Conservation (phyloP, 139 green algal species). For the Chlorella sp. region DNA sequence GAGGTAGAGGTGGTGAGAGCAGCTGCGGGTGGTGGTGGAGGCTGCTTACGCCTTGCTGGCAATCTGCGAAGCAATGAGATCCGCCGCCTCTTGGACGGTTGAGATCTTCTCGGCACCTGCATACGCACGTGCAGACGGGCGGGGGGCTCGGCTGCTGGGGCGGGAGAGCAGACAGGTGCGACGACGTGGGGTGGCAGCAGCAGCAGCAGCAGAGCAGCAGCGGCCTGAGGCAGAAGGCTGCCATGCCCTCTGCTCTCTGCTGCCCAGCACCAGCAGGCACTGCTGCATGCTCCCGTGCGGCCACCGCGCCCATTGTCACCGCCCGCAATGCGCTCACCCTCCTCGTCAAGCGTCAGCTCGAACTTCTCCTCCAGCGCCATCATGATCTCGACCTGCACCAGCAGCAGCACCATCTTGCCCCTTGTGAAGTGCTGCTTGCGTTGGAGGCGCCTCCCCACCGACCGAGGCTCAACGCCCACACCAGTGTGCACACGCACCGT, state of each 20-base stretch:
- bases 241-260: too few species aligned
- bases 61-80: conserved; percentile 82
- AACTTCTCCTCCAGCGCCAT: conserved; percentile 99
- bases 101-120: conserved; percentile 87
- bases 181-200: neutral
- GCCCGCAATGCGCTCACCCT: conserved; percentile 59
- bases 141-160: neutral
- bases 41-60: conserved; percentile 25
- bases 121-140: neutral
- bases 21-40: too few species aligned
- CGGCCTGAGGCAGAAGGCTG: neutral
- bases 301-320: too few species aligned
- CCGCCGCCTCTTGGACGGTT: conserved; percentile 88
- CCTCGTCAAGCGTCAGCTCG: conserved; percentile 92
- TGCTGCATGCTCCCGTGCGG: too few species aligned
- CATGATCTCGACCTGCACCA: conserved; percentile 92
- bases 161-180: neutral
- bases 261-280: too few species aligned
- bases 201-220: neutral
- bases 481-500: conserved; percentile 78
- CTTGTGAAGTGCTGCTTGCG: neutral
- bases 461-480: too few species aligned
- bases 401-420: neutral
- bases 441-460: too few species aligned
- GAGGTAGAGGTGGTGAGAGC: too few species aligned